Evolutionary conservation across 306 rosid species (phyloP), one percentile per base, ranked within the genome.

Genomic region (Elaeagnus macrophylla): DNA sequence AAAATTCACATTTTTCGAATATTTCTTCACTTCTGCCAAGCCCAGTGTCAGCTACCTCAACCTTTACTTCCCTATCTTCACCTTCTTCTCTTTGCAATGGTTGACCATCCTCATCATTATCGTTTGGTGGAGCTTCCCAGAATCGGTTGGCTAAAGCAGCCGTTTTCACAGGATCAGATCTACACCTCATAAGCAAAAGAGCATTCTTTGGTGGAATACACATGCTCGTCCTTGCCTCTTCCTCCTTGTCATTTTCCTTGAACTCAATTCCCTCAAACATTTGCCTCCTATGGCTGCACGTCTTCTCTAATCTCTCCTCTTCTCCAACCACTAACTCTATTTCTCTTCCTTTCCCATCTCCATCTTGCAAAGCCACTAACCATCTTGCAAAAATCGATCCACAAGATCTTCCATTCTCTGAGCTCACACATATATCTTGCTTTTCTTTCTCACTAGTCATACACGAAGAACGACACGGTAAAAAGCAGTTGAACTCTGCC

Each of bases 151-250:
- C 95, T 32, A 91, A 75, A 43, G 94, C 96, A 4, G 96, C 99
- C 99, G 87, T 80, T 71, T 82, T 91, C 41, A 87, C 95, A 37
- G 99, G 99, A 72, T 91, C 99, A 77, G 99, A 91, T 78, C 99
- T 84, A 17, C 99, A 87, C 69, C 99, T 80, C 99, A 91, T 91
- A 37, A 91, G 72, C 72, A 91, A 66, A 37, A 91, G 76, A 59
- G 96, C 99, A 75, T 91, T 91, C 74, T 87, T 91, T 0, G 99
- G 99, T 13, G 99, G 99, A 35, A 87, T 56, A 47, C 95, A 91
- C 12, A 78, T 16, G 18, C 95, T 77, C 16, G 78, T 86, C 37
- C 85, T 75, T 3, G 60, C 68, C 0, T 66, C 77, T 69, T 87
- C 78, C 7, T 40, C 44, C 1, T 40, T 40, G 6, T 2, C 12